Percentiles rank a stretch among this genome's conserved stretches.
phyloP scores from a whole-genome alignment of 2,329 filamentous ascomycete genomes.

The Pestalotiopsis sp. region DNA sequence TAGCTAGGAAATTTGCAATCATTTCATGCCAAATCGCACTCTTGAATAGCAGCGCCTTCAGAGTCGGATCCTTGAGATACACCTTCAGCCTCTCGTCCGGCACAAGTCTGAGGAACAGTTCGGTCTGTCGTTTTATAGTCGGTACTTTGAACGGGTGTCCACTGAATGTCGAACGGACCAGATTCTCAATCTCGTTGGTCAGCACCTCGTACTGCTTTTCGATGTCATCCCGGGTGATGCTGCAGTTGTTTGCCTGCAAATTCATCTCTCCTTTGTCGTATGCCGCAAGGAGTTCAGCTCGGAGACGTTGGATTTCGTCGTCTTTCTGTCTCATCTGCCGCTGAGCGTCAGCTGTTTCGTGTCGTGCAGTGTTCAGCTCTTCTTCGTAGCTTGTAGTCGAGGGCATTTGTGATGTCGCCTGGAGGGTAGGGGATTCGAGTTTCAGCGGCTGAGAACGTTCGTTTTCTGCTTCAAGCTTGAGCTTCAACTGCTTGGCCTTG shows the following conservation, averaged over 20 bases:
- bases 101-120: background rate
- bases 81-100: background rate
- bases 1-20: background rate
- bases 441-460: too few species aligned
- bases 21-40: background rate
- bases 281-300: background rate
- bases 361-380: too few species aligned
- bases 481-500: too few species aligned
- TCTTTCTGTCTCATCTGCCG: background rate
- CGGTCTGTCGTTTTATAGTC: background rate
- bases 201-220: background rate
- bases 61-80: background rate
- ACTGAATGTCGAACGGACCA: background rate
- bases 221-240: background rate
- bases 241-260: background rate
- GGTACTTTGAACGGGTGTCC: background rate
- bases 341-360: too few species aligned
- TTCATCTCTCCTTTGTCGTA: background rate
- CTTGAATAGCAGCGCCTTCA: background rate
- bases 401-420: too few species aligned
- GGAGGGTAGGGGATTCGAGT: too few species aligned
- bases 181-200: background rate
- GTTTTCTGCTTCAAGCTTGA: too few species aligned
- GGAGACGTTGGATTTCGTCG: background rate
- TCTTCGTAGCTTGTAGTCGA: too few species aligned